Conservation (phyloP, 108 stramenopile species). For the Conticribra weissflogii region DNA sequence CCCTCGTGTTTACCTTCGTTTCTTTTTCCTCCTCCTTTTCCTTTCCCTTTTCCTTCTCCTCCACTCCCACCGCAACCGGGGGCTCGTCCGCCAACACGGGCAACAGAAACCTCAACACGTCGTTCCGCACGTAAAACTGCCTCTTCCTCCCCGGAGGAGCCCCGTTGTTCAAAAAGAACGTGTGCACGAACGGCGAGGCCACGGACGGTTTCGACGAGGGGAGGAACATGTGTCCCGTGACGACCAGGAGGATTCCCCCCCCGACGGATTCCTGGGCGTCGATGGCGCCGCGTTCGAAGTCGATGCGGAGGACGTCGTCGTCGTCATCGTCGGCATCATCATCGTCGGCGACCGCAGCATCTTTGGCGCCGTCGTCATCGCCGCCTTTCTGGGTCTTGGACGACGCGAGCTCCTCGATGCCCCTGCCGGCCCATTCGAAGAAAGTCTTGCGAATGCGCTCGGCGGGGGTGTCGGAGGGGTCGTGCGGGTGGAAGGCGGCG, state of each 20-base stretch:
- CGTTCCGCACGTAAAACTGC: slow-evolving; percentile 76
- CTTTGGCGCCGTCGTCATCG: too few relatives aligned
- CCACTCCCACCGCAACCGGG: slow-evolving; percentile 7
- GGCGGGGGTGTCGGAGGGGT: slow-evolving; percentile 13
- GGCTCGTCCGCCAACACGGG: not conserved
- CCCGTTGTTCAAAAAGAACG: slow-evolving; percentile 68
- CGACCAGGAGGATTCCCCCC: slow-evolving; percentile 77
- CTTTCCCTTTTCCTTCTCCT: slow-evolving; percentile 12
- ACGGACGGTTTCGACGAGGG: slow-evolving; percentile 16
- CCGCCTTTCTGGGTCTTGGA: too few relatives aligned
- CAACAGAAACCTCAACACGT: slow-evolving; percentile 75
- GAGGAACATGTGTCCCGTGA: slow-evolving; percentile 66
- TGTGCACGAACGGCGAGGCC: slow-evolving; percentile 71
- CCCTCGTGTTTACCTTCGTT: slow-evolving; percentile 40
- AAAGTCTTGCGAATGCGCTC: slow-evolving; percentile 36
- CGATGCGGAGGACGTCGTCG: slow-evolving; percentile 37
- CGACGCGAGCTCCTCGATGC: not conserved
- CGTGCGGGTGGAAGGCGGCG: not conserved
- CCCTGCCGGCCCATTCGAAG: slow-evolving; percentile 30
- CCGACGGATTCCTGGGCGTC: slow-evolving; percentile 80
- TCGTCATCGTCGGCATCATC: slow-evolving; percentile 2
- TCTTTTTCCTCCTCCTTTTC: slow-evolving; percentile 21
- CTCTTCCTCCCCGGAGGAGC: slow-evolving; percentile 55
- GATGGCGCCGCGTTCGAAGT: slow-evolving; percentile 77
- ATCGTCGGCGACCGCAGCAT: not conserved